Conservation (phyloP, 2,329 filamentous ascomycete species). For the Ophiostoma sp. region DNA sequence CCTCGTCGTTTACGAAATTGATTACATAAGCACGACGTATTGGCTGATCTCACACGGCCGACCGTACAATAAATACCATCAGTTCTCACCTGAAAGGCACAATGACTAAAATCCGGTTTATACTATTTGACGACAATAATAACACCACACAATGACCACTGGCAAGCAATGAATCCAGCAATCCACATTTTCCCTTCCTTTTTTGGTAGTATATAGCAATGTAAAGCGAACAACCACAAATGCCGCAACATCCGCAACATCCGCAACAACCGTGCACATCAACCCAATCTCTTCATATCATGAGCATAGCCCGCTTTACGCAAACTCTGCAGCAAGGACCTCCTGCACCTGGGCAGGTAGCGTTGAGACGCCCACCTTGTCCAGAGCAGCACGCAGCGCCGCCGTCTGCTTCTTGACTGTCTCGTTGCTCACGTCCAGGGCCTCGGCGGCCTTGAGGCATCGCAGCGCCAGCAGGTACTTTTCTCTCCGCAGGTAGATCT, state of each 20-base stretch:
- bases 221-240: background rate
- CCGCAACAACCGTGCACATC: background rate
- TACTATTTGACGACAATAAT: background rate
- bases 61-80: background rate
- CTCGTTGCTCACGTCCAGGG: conserved; percentile 63
- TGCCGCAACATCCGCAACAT: background rate
- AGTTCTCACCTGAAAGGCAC: too few species aligned
- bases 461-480: conserved; percentile 85
- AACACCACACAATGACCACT: background rate
- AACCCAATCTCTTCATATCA: background rate
- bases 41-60: too few species aligned
- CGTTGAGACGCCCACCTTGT: conserved; percentile 48
- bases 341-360: conserved; percentile 61
- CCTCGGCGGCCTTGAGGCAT: conserved; percentile 69
- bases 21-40: too few species aligned
- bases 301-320: background rate
- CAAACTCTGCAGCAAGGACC: conserved; percentile 63
- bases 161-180: conserved; percentile 14
- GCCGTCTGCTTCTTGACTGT: conserved; percentile 70
- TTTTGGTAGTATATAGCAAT: background rate
- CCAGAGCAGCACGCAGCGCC: conserved; percentile 61
- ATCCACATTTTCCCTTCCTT: conserved; percentile 10
- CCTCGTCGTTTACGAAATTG: too few species aligned
- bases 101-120: background rate
- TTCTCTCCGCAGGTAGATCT: conserved; percentile 78